These are phyloP conservation scores for Grosmannia huntii DNA, from an alignment of 2,329 filamentous ascomycete genomes.

Conservation along the genomic window DNA sequence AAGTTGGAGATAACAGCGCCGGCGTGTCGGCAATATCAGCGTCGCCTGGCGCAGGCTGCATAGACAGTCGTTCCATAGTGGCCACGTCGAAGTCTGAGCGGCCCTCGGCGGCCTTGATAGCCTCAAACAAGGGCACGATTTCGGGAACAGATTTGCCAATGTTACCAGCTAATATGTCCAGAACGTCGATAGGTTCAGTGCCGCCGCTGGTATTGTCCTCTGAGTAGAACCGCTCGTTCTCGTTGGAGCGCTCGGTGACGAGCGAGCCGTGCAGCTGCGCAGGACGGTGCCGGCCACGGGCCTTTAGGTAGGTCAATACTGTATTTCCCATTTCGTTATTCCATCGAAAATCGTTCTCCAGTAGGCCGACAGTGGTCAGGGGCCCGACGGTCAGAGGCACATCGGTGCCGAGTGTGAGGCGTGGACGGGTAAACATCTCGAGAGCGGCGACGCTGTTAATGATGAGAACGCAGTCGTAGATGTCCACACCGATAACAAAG, in stretches of 20 bases:
- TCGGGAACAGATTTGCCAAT: conserved; percentile 42
- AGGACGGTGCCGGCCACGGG: conserved; percentile 40
- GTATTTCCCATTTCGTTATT: conserved; percentile 36
- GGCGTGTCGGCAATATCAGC: conserved; percentile 38
- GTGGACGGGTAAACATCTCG: conserved; percentile 68
- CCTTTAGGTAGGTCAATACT: conserved; percentile 46
- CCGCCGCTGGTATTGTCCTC: conserved; percentile 13
- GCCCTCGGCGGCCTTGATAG: conserved; percentile 79
- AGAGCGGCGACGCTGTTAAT: conserved; percentile 79
- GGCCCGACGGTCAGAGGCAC: conserved; percentile 29
- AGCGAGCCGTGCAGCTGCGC: conserved; percentile 45
- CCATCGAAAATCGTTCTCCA: conserved; percentile 35
- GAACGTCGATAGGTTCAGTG: conserved; percentile 28
- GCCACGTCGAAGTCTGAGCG: conserved; percentile 59
- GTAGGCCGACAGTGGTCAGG: conserved; percentile 41
- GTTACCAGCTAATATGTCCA: conserved; percentile 45
- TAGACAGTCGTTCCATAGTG: conserved; percentile 50
- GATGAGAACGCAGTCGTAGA: conserved; percentile 90
- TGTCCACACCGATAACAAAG: conserved; percentile 83
- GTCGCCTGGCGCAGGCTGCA: conserved; percentile 64
- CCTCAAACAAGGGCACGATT: conserved; percentile 55
- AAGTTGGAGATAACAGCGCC: conserved; percentile 17
- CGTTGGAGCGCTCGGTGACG: conserved; percentile 42
- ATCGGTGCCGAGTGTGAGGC: conserved; percentile 48
- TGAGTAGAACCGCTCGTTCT: conserved; percentile 47